Conservation (phyloP, 1,284 basidiomycete genomes). For the Ganoderma resinaceum region DNA sequence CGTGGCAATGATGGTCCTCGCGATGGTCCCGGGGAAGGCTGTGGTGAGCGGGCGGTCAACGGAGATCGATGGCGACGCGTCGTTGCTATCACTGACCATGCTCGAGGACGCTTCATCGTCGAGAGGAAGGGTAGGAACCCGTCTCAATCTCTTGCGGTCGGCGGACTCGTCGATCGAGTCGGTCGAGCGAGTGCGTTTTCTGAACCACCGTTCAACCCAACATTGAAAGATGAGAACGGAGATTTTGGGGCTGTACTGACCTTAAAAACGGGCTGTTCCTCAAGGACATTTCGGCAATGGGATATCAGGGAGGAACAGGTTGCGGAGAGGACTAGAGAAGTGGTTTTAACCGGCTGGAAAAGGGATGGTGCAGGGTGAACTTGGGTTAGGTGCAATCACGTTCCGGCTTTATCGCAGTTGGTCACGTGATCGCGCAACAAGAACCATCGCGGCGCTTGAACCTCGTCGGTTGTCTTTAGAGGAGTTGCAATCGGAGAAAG, state of each 20-base stretch:
- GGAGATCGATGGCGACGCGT: constrained; percentile 16
- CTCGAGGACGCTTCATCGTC: constrained; percentile 3
- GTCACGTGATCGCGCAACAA: constrained; percentile 26
- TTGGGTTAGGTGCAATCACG: not conserved
- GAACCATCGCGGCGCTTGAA: constrained; percentile 1
- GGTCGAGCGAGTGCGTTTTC: constrained; percentile 19
- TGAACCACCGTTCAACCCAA: constrained; percentile 6
- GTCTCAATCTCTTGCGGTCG: constrained; percentile 17
- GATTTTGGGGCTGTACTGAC: not conserved
- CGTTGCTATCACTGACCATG: constrained; percentile 11
- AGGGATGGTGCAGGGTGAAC: not conserved
- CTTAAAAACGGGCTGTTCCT: constrained; percentile 14
- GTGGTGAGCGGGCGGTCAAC: constrained; percentile 3
- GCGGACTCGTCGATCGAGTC: constrained; percentile 13
- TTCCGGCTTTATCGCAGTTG: constrained; percentile 10
- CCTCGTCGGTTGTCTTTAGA: not conserved
- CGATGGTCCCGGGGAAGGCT: constrained; percentile 15
- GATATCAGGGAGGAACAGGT: not conserved
- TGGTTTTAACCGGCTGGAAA: constrained; percentile 4
- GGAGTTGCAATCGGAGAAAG: not conserved
- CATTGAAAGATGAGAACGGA: not conserved
- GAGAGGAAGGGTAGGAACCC: constrained; percentile 14
- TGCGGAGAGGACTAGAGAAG: not conserved
- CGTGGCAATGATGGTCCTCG: constrained; percentile 4
- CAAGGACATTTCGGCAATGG: constrained; percentile 14